phyloP scores from a whole-genome alignment of 139 green algal species.

The Coccomyxa sp. region DNA sequence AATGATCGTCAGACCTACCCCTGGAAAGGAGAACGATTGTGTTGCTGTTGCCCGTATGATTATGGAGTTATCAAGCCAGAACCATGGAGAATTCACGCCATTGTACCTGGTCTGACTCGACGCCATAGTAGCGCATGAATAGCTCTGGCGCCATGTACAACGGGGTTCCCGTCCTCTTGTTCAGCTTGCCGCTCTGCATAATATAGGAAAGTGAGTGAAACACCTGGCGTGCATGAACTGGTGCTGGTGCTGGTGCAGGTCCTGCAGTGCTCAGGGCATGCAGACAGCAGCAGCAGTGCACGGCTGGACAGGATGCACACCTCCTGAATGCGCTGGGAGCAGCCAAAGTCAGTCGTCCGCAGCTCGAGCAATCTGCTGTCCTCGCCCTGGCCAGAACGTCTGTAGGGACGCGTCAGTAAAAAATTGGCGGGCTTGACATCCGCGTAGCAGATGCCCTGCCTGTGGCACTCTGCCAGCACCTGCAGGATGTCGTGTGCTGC shows the following conservation, averaged over 20 bases:
- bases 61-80: too few relatives aligned
- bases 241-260: too few relatives aligned
- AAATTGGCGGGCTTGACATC: conserved; percentile 52
- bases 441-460: conserved; percentile 33
- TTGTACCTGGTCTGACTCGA: conserved; percentile 60
- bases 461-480: conserved; percentile 36
- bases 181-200: conserved; percentile 10
- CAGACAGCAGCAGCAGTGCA: too few relatives aligned
- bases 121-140: conserved; percentile 64
- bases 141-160: conserved; percentile 86
- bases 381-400: not conserved
- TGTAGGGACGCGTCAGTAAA: conserved; percentile 20
- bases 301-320: not conserved
- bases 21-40: not conserved
- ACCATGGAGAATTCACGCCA: too few relatives aligned
- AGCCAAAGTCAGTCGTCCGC: conserved; percentile 28
- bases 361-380: conserved; percentile 9
- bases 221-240: too few relatives aligned
- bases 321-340: conserved; percentile 17
- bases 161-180: conserved; percentile 55
- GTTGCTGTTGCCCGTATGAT: too few relatives aligned
- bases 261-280: too few relatives aligned
- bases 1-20: not conserved
- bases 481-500: conserved; percentile 29
- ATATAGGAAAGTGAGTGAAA: not conserved